Conservation (phyloP, 2,329 filamentous ascomycete genomes). For the Cladosporium austrohemisphaericum region DNA sequence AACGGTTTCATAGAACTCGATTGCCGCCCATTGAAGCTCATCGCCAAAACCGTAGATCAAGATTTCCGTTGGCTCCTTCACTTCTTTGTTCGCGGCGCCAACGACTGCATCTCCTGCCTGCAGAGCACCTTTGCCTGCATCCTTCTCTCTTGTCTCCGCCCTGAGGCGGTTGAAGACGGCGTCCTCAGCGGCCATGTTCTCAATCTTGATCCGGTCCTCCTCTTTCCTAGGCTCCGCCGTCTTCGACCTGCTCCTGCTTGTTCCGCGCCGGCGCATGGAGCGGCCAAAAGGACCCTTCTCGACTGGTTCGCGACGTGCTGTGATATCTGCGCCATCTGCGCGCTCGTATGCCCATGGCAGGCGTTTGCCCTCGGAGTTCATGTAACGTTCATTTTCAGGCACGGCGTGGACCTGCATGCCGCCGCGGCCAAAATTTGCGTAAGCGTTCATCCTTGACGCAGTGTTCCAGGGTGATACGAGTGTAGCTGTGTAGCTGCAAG, state of each 20-base stretch:
- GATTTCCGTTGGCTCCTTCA: constrained; percentile 66
- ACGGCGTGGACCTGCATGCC: constrained; percentile 65
- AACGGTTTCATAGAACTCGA: constrained; percentile 82
- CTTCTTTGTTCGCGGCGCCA: constrained; percentile 36
- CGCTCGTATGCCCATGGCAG: constrained; percentile 60
- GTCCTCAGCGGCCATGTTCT: constrained; percentile 45
- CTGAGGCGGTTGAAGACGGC: constrained; percentile 41
- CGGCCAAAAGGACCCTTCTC: constrained; percentile 62
- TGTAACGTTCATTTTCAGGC: constrained; percentile 58
- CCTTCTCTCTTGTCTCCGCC: constrained; percentile 29
- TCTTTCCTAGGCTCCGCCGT: constrained; percentile 58
- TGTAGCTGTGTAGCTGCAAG: no score
- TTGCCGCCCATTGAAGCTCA: constrained; percentile 71
- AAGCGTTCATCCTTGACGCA: constrained; percentile 12
- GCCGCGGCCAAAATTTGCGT: constrained; percentile 10
- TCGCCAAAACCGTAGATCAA: constrained; percentile 78
- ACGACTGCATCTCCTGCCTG: constrained; percentile 28
- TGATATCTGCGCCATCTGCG: constrained; percentile 13
- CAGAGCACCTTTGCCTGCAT: constrained; percentile 21
- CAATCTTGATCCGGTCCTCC: constrained; percentile 49
- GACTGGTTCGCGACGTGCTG: constrained; percentile 42
- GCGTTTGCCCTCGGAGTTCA: constrained; percentile 55
- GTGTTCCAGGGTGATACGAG: no score
- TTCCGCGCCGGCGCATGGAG: constrained; percentile 40
- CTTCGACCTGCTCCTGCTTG: constrained; percentile 46